phyloP scores from a whole-genome alignment of 495 filamentous ascomycete genomes.

The Cudoniella acicularis region DNA sequence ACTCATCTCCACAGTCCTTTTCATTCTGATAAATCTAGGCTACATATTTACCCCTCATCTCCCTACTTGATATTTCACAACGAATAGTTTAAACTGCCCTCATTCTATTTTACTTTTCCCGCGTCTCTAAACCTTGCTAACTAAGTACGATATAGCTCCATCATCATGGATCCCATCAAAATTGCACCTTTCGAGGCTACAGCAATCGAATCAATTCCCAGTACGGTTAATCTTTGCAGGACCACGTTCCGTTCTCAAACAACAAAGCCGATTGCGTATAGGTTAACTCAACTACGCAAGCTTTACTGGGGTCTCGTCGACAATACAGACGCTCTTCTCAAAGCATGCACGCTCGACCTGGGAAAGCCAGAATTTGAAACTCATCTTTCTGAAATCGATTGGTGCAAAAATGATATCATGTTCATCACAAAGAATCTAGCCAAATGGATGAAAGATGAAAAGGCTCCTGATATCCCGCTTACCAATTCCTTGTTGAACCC shows the following conservation, averaged over 20 bases:
- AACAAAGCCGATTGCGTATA: constrained; percentile 76
- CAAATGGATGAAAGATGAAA: constrained; percentile 80
- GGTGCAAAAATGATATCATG: constrained; percentile 74
- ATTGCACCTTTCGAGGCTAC: constrained; percentile 62
- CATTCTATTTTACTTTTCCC: too few species aligned
- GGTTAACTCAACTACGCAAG: constrained; percentile 80
- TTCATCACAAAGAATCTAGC: constrained; percentile 70
- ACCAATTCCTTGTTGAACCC: constrained; percentile 64
- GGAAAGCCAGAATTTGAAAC: constrained; percentile 69
- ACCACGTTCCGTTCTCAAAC: constrained; percentile 70
- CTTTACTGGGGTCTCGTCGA: constrained; percentile 90
- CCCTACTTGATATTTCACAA: too few species aligned
- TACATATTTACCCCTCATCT: too few species aligned
- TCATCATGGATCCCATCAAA: constrained; percentile 27
- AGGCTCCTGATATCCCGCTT: constrained; percentile 61
- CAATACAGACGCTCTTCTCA: constrained; percentile 61
- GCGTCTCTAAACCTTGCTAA: too few species aligned
- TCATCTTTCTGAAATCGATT: constrained; percentile 64
- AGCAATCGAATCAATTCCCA: constrained; percentile 60
- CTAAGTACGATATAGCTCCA: neutral
- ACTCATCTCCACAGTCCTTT: too few species aligned
- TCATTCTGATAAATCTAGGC: too few species aligned
- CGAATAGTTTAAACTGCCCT: too few species aligned
- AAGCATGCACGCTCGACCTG: constrained; percentile 71
- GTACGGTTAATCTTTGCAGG: constrained; percentile 52